Evolutionary conservation across 257 asterid species (phyloP).

Genomic region (Dorcoceras hygrometricum): DNA sequence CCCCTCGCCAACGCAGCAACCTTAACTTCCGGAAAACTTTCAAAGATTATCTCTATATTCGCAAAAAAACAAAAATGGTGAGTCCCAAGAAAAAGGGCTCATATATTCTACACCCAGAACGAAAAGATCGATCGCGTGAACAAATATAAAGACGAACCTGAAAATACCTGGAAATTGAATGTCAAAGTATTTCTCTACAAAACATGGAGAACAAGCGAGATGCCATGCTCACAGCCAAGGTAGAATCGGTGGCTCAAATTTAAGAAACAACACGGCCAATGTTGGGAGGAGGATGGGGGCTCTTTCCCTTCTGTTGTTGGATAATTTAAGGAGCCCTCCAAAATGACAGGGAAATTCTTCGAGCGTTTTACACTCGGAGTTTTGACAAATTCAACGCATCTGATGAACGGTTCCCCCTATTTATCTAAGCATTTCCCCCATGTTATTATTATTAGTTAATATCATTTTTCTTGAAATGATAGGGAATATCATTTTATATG

Average conservation of each 20-base stretch:
- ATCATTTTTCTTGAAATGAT: no score
- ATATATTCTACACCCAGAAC: no score
- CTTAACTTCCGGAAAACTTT: conserved; percentile 12
- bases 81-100: no score
- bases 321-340: conserved; percentile 19
- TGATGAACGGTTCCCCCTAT: conserved; percentile 26
- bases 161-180: conserved; percentile 15
- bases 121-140: background rate
- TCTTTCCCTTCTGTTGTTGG: background rate
- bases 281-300: conserved; percentile 18
- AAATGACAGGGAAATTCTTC: conserved; percentile 2
- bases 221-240: conserved; percentile 29
- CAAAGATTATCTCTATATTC: no score
- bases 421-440: conserved; percentile 17
- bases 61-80: background rate
- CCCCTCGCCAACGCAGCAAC: conserved; percentile 9
- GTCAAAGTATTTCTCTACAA: conserved; percentile 9
- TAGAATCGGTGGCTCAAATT: conserved; percentile 29
- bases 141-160: background rate
- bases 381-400: conserved; percentile 12
- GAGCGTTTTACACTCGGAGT: conserved; percentile 1
- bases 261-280: conserved; percentile 29
- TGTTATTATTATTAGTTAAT: no score
- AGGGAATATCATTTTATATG: no score
- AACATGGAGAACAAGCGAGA: conserved; percentile 12